A percentile compares a stretch with the other conserved stretches of the same genome.
phyloP scores from a whole-genome alignment of 192 early-diverging fungal species.

The Backusella liffmaniae region DNA sequence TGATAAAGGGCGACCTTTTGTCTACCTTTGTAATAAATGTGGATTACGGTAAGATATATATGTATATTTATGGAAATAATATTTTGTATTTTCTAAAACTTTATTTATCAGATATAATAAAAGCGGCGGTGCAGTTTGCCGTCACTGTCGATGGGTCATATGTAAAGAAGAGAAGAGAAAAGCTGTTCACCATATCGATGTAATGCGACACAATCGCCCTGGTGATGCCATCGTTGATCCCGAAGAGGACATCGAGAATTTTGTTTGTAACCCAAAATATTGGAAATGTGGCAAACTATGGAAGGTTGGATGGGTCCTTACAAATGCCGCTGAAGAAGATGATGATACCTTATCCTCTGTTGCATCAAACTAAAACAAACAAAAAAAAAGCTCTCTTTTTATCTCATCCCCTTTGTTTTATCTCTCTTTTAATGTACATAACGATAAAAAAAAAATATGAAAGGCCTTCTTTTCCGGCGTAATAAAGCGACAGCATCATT shows the following conservation, averaged over 20 bases:
- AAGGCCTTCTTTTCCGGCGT: neutral
- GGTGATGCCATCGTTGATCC: constrained; percentile 19
- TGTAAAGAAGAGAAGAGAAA: constrained; percentile 40
- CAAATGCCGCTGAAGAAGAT: constrained; percentile 13
- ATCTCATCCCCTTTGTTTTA: neutral
- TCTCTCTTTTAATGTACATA: neutral
- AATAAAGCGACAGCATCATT: neutral
- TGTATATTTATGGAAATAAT: neutral
- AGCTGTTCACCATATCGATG: constrained; percentile 31
- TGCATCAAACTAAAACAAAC: neutral
- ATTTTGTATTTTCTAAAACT: neutral
- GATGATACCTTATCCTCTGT: constrained; percentile 14
- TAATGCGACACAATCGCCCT: constrained; percentile 31
- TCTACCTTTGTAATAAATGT: constrained; percentile 41
- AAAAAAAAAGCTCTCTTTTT: neutral
- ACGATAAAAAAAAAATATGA: neutral
- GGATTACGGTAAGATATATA: constrained; percentile 29
- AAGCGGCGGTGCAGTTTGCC: constrained; percentile 30
- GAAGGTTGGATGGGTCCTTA: constrained; percentile 37
- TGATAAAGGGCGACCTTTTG: constrained; percentile 34
- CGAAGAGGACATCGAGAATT: constrained; percentile 38
- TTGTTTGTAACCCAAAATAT: constrained; percentile 37
- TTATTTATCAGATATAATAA: constrained; percentile 30
- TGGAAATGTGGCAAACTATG: constrained; percentile 36
- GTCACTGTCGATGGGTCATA: constrained; percentile 36